Conservation (phyloP, 2,329 filamentous ascomycete species). For the Alternaria hordeiaustralica region DNA sequence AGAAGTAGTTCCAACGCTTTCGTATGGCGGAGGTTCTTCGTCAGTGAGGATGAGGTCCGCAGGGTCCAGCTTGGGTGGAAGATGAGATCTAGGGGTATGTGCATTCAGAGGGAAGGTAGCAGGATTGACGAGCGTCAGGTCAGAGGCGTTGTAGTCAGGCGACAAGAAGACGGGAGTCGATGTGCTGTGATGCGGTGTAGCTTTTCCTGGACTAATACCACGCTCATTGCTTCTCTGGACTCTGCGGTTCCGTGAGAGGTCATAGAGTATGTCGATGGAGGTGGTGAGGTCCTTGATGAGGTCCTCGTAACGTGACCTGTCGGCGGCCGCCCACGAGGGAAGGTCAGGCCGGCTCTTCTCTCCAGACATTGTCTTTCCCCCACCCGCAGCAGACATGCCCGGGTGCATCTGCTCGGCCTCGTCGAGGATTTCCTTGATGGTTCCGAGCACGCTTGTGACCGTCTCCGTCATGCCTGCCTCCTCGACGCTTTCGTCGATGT, state of each 20-base stretch:
- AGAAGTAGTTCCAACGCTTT: conserved; percentile 53
- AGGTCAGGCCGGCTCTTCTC: conserved; percentile 47
- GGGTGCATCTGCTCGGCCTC: conserved; percentile 77
- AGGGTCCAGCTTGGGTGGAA: conserved; percentile 54
- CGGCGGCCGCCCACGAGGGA: conserved; percentile 57
- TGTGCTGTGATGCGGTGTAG: conserved; percentile 22
- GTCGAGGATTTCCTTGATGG: conserved; percentile 79
- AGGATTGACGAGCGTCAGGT: conserved; percentile 54
- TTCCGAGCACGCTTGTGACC: conserved; percentile 78
- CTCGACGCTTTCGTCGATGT: conserved; percentile 74
- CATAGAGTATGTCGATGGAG: conserved; percentile 80
- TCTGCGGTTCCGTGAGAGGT: conserved; percentile 71
- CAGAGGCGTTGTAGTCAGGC: conserved; percentile 49
- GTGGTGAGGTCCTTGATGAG: conserved; percentile 75
- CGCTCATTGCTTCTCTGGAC: conserved; percentile 38
- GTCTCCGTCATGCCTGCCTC: conserved; percentile 75
- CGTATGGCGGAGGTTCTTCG: conserved; percentile 58
- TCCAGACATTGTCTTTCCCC: conserved; percentile 37
- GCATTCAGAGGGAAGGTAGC: conserved; percentile 39
- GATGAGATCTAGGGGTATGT: conserved; percentile 27
- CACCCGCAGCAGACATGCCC: conserved; percentile 46
- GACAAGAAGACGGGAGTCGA: conserved; percentile 37
- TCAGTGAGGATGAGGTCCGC: conserved; percentile 53
- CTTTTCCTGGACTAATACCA: conserved; percentile 28
- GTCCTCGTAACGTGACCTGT: conserved; percentile 80